Evolutionary conservation across 257 asterid species (phyloP).

Genomic region (Salvia miltiorrhiza): DNA sequence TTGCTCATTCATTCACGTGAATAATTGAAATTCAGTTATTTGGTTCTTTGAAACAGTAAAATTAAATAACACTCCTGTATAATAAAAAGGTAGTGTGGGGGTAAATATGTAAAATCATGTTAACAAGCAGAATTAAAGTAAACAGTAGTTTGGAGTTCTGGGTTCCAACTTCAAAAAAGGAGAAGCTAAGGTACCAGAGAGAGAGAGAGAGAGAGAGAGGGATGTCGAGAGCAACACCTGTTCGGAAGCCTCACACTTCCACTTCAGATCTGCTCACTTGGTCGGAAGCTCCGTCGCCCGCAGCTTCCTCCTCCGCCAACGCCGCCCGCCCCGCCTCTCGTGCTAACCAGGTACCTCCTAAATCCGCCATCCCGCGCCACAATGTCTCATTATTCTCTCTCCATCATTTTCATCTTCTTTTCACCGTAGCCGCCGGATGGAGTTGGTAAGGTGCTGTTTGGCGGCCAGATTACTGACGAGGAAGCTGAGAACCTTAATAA

Average conservation of each 20-base stretch:
- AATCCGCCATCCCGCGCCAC: neutral
- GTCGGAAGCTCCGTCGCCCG: slow-evolving; percentile 22
- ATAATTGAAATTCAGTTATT: too few species aligned
- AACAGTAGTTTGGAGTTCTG: neutral
- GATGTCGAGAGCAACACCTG: slow-evolving; percentile 27
- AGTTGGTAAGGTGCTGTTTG: slow-evolving; percentile 71
- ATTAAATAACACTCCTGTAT: too few species aligned
- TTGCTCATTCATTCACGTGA: too few species aligned
- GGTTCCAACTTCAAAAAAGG: slow-evolving; percentile 6
- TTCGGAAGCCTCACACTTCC: slow-evolving; percentile 22
- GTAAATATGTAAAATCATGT: neutral
- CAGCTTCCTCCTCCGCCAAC: slow-evolving; percentile 9
- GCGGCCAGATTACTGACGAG: slow-evolving; percentile 89
- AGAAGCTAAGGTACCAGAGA: neutral
- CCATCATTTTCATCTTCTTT: neutral
- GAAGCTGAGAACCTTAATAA: slow-evolving; percentile 84
- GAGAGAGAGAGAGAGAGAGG: slow-evolving; percentile 13
- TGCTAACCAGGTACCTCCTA: slow-evolving; percentile 9
- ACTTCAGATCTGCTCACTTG: slow-evolving; percentile 28
- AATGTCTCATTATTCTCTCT: neutral
- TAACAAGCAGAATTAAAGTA: neutral
- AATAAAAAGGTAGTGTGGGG: neutral
- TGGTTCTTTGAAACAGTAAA: too few species aligned
- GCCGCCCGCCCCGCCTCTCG: slow-evolving; percentile 22
- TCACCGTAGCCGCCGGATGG: slow-evolving; percentile 61